Percentiles rank a stretch among this genome's conserved stretches.
Evolutionary conservation across 805 yeast species (phyloP).

Genomic region (Ogataea corticis): DNA sequence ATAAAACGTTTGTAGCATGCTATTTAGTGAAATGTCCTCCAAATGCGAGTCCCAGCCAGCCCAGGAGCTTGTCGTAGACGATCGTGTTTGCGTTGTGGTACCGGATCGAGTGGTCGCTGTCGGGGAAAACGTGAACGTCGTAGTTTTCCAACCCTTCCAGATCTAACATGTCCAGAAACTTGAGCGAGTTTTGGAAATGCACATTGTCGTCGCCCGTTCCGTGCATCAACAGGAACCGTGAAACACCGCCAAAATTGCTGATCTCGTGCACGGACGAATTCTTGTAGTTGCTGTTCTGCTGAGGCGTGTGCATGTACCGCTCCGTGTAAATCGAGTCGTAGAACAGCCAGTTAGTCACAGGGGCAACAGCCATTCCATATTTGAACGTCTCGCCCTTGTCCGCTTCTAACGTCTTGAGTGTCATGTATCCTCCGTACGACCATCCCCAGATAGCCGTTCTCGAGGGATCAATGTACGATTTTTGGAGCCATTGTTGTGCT

Average conservation of each 20-base stretch:
- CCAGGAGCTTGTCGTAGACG: conserved; percentile 64
- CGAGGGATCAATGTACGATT: conserved; percentile 62
- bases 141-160: conserved; percentile 77
- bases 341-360: conserved; percentile 91
- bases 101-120: conserved; percentile 71
- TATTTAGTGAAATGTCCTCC: conserved; percentile 39
- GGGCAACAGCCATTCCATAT: conserved; percentile 95
- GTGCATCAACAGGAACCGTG: conserved; percentile 84
- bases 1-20: too few relatives aligned
- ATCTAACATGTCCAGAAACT: conserved; percentile 74
- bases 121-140: conserved; percentile 79
- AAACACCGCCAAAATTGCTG: conserved; percentile 52
- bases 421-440: conserved; percentile 96
- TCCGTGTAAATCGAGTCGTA: conserved; percentile 95
- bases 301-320: conserved; percentile 87
- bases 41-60: conserved; percentile 67
- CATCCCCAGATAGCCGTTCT: conserved; percentile 94
- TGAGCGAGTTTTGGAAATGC: conserved; percentile 86
- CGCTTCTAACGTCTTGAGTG: conserved; percentile 82
- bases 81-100: conserved; percentile 73
- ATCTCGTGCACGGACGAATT: conserved; percentile 57
- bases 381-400: conserved; percentile 76
- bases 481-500: conserved; percentile 67
- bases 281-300: conserved; percentile 57
- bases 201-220: conserved; percentile 98